phyloP scores from a whole-genome alignment of 768 basidiomycete genomes.

The Tricholoma furcatifolium region DNA sequence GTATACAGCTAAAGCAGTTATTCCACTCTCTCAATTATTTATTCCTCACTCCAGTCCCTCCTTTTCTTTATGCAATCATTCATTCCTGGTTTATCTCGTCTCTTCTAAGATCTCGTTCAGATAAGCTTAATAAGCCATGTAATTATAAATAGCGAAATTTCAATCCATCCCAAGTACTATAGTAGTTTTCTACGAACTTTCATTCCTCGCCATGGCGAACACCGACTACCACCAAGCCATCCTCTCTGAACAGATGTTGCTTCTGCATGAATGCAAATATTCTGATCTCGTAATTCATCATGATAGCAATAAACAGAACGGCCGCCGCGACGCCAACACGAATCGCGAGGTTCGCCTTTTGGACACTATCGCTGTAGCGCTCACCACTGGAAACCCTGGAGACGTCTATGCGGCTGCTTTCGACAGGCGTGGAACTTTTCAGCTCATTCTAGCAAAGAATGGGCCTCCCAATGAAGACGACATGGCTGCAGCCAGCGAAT shows the following conservation, averaged over 20 bases:
- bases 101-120: too few species aligned
- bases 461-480: slow-evolving; percentile 5
- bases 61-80: too few species aligned
- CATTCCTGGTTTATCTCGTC: too few species aligned
- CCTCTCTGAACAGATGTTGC: background rate
- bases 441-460: slow-evolving; percentile 14
- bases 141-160: too few species aligned
- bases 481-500: background rate
- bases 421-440: slow-evolving; percentile 16
- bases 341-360: too few species aligned
- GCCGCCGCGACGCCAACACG: background rate
- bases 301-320: background rate
- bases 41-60: too few species aligned
- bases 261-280: background rate
- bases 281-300: background rate
- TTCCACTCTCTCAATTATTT: too few species aligned
- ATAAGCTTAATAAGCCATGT: too few species aligned
- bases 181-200: too few species aligned
- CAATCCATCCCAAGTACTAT: too few species aligned
- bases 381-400: slow-evolving; percentile 13
- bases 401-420: slow-evolving; percentile 17
- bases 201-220: too few species aligned
- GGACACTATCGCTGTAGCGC: slow-evolving; percentile 10
- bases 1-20: too few species aligned
- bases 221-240: background rate